Conservation (phyloP, 345 rosid genomes). For the Geranium brycei region DNA sequence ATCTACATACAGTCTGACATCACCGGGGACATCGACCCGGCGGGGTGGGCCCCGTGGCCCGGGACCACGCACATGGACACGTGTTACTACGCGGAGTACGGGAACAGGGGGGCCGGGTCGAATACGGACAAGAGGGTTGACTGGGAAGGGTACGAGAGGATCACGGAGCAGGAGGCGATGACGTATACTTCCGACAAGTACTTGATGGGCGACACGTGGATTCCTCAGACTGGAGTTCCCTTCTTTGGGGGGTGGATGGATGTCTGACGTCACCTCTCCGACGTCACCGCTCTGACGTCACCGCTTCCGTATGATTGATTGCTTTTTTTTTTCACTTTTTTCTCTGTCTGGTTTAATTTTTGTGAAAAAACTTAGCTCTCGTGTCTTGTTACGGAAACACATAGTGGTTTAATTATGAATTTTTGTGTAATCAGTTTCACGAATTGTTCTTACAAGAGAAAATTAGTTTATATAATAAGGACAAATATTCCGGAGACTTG, state of each 20-base stretch:
- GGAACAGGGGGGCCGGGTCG: slow-evolving; percentile 70
- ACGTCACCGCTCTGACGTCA: too few species aligned
- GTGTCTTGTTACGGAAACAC: too few species aligned
- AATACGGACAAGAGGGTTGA: slow-evolving; percentile 22
- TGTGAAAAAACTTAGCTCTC: too few species aligned
- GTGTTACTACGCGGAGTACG: slow-evolving; percentile 39
- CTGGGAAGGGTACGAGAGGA: slow-evolving; percentile 52
- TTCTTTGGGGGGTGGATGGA: slow-evolving; percentile 24
- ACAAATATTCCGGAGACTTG: too few species aligned
- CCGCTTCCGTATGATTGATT: too few species aligned
- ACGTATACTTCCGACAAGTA: slow-evolving; percentile 29
- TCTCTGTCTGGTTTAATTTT: too few species aligned
- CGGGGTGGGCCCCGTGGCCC: slow-evolving; percentile 24
- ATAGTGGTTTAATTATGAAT: too few species aligned
- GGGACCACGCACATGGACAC: slow-evolving; percentile 35
- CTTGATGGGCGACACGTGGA: slow-evolving; percentile 39
- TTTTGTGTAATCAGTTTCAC: too few species aligned
- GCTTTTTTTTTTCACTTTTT: too few species aligned
- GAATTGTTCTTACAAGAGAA: too few species aligned
- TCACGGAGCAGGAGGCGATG: slow-evolving; percentile 16
- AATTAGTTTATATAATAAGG: too few species aligned
- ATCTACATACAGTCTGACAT: slow-evolving; percentile 21
- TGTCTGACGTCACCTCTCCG: background rate
- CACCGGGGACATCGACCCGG: slow-evolving; percentile 10
- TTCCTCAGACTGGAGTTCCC: slow-evolving; percentile 35